Conservation (phyloP, 441 rosid genomes). For the Bocquillonia castaneifolia region DNA sequence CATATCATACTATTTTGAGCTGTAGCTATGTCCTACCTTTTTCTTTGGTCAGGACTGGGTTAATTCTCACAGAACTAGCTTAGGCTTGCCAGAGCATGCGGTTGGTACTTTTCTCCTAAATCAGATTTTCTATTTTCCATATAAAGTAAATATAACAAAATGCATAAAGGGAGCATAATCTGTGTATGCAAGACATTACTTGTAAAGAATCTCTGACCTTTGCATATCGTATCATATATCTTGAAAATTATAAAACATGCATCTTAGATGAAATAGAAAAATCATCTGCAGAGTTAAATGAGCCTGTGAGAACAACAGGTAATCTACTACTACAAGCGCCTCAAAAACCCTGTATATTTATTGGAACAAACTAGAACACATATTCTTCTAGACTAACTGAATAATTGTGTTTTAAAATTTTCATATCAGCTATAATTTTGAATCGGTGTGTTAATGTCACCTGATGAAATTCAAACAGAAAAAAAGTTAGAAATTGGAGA, state of each 20-base stretch:
- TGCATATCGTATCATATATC: neutral
- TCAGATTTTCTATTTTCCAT: neutral
- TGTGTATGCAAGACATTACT: neutral
- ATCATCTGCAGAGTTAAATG: neutral
- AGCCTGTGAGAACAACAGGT: neutral
- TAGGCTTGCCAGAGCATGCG: conserved; percentile 28
- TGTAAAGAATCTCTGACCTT: neutral
- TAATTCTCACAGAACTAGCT: conserved; percentile 23
- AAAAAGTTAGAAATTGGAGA: neutral
- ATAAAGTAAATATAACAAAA: neutral
- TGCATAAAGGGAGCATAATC: neutral
- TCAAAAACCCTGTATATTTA: neutral
- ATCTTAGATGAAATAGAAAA: neutral
- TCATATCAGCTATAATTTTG: neutral
- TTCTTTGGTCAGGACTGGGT: conserved; percentile 49
- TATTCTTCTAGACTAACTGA: neutral
- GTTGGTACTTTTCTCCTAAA: conserved; percentile 30
- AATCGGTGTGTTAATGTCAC: neutral
- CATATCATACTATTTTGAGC: neutral
- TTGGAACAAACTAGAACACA: neutral
- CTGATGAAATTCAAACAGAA: neutral
- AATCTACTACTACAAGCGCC: neutral
- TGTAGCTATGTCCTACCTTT: conserved; percentile 1
- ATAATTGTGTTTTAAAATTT: neutral
- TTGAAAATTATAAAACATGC: neutral